Conservation (phyloP, 1,284 basidiomycete genomes). For the Ganoderma sinense region DNA sequence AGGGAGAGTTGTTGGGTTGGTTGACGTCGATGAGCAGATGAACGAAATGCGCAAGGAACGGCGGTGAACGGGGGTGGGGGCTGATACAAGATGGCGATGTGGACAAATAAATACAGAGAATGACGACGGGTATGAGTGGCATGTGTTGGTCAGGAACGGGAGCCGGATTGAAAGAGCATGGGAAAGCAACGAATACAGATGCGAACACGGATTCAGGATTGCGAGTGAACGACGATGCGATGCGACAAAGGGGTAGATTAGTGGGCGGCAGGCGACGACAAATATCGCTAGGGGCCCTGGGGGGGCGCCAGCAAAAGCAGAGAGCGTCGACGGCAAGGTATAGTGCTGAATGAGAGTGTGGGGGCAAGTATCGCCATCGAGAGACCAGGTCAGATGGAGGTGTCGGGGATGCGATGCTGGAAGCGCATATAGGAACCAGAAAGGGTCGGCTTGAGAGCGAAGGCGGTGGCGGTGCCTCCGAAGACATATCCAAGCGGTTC, state of each 20-base stretch:
- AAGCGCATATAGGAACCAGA: not conserved
- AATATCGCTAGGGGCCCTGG: not conserved
- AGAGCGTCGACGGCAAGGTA: not conserved
- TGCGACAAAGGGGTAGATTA: not conserved
- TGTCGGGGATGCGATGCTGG: not conserved
- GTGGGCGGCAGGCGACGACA: not conserved
- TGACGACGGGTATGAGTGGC: constrained; percentile 1
- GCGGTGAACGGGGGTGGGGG: not conserved
- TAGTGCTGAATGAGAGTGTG: not conserved
- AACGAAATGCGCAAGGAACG: not conserved
- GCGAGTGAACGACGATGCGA: not conserved
- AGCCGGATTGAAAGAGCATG: not conserved
- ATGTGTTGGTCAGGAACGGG: not conserved
- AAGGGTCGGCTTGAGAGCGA: not conserved
- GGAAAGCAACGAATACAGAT: constrained; percentile 1
- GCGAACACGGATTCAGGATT: not conserved
- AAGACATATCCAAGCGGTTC: not conserved
- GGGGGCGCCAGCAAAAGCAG: not conserved
- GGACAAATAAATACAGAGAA: constrained; percentile 2
- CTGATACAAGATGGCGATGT: constrained; percentile 1
- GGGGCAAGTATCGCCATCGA: not conserved
- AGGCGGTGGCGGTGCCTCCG: not conserved
- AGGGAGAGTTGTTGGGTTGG: not conserved
- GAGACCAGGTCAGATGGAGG: not conserved
- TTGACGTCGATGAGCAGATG: not conserved